Conservation (phyloP, 1,284 basidiomycete species). For the Ceratobasidium papillatum region DNA sequence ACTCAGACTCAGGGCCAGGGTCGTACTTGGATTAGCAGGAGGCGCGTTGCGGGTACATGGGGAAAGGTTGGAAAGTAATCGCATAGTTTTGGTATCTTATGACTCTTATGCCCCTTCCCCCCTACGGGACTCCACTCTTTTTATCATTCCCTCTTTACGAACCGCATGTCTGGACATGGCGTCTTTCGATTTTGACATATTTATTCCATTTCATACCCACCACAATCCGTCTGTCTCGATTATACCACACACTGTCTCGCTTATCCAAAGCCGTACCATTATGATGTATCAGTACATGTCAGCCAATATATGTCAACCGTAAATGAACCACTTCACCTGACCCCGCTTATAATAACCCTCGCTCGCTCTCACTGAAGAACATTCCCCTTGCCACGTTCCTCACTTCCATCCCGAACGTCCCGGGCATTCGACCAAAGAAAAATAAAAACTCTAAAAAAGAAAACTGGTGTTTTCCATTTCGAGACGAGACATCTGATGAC, state of each 20-base stretch:
- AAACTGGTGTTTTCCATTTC: background rate
- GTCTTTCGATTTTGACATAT: constrained; percentile 9
- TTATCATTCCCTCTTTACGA: background rate
- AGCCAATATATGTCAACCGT: background rate
- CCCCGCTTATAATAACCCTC: background rate
- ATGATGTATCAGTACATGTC: background rate
- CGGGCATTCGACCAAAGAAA: background rate
- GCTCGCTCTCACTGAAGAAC: too few species aligned
- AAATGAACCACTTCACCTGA: background rate
- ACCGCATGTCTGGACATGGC: constrained; percentile 28
- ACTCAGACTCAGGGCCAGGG: background rate
- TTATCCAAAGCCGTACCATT: background rate
- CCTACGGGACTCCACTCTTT: constrained; percentile 12
- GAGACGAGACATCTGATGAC: background rate
- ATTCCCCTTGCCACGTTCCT: background rate
- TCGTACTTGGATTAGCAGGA: constrained; percentile 16
- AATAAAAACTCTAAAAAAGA: background rate
- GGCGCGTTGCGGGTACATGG: constrained; percentile 9
- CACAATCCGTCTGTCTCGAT: background rate
- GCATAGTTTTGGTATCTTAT: background rate
- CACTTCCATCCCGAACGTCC: background rate
- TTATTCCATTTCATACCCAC: constrained; percentile 12
- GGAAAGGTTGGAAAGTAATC: constrained; percentile 33
- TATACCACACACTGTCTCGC: background rate
- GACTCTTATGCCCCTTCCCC: constrained; percentile 15